Conservation (phyloP, 2,329 filamentous ascomycete genomes). For the Chrysosporium keratinophilum region DNA sequence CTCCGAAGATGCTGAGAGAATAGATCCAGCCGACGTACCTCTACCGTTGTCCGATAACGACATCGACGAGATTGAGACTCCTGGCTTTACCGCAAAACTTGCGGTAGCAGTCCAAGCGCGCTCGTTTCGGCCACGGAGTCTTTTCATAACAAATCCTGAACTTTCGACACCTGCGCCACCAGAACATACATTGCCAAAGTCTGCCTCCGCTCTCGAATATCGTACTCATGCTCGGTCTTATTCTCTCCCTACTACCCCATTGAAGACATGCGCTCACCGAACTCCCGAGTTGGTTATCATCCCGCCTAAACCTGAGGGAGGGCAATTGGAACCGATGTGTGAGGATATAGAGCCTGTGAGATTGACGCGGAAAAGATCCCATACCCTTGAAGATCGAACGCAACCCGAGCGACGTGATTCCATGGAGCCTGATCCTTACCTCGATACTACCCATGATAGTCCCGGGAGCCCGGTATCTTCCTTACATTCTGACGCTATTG, state of each 20-base stretch:
- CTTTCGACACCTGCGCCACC: slow-evolving; percentile 6
- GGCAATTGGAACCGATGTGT: slow-evolving; percentile 31
- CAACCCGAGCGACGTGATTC: not conserved
- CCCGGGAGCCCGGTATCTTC: slow-evolving; percentile 10
- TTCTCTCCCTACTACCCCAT: slow-evolving; percentile 8
- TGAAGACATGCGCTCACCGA: slow-evolving; percentile 15
- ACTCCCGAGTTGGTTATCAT: slow-evolving; percentile 20
- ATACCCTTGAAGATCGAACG: not conserved
- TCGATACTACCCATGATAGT: not conserved
- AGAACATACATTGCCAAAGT: slow-evolving; percentile 10
- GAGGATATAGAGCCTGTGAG: slow-evolving; percentile 24
- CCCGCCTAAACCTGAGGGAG: slow-evolving; percentile 19
- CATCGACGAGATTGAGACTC: slow-evolving; percentile 69
- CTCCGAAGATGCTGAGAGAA: slow-evolving; percentile 22
- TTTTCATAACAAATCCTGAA: slow-evolving; percentile 29
- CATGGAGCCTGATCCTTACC: slow-evolving; percentile 3
- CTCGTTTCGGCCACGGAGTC: slow-evolving; percentile 31
- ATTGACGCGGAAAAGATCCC: not conserved
- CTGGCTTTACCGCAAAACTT: slow-evolving; percentile 47
- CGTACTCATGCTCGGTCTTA: slow-evolving; percentile 11
- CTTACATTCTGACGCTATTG: slow-evolving; percentile 9
- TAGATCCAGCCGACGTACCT: slow-evolving; percentile 52
- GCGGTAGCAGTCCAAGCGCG: slow-evolving; percentile 15
- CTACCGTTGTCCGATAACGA: slow-evolving; percentile 59
- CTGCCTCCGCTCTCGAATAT: slow-evolving; percentile 1